Conservation (phyloP, 768 basidiomycete species). For the Pleurotus salmoneostramineus region DNA sequence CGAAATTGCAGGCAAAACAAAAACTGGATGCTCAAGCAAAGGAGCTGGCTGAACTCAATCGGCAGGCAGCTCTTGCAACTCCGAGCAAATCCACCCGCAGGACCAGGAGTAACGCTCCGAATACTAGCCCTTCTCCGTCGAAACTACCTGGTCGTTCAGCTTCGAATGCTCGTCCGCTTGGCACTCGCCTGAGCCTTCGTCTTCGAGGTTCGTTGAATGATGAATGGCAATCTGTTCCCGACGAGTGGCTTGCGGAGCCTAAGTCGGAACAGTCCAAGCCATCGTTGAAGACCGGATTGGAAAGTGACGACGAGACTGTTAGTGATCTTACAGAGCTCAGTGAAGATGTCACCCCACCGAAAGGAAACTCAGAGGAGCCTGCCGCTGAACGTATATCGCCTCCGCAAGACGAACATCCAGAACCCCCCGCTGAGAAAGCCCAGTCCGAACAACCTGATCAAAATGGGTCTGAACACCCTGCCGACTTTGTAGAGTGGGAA, state of each 20-base stretch:
- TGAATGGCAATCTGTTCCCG: slow-evolving; percentile 80
- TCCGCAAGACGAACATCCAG: neutral
- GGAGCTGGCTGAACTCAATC: slow-evolving; percentile 60
- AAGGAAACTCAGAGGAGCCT: slow-evolving; percentile 9
- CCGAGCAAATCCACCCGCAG: neutral
- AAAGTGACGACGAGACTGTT: slow-evolving; percentile 55
- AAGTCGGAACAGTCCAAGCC: neutral
- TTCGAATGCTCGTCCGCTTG: slow-evolving; percentile 30
- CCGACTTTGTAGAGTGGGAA: slow-evolving; percentile 86
- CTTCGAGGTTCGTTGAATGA: slow-evolving; percentile 48
- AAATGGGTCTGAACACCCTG: slow-evolving; percentile 24
- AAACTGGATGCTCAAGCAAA: slow-evolving; percentile 67
- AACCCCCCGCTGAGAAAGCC: neutral
- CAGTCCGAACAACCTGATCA: slow-evolving; percentile 7
- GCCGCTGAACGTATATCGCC: slow-evolving; percentile 3
- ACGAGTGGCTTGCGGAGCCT: slow-evolving; percentile 55
- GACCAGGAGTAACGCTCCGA: neutral
- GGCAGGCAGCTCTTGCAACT: slow-evolving; percentile 33
- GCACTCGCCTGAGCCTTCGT: slow-evolving; percentile 65
- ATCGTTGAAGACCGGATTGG: slow-evolving; percentile 48
- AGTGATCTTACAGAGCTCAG: slow-evolving; percentile 78
- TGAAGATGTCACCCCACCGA: slow-evolving; percentile 30
- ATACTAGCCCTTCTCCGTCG: neutral
- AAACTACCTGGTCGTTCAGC: neutral
- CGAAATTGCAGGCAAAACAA: slow-evolving; percentile 68